Base-by-base conservation (phyloP, 257 asterid species). In the Avicennia marina region DNA sequence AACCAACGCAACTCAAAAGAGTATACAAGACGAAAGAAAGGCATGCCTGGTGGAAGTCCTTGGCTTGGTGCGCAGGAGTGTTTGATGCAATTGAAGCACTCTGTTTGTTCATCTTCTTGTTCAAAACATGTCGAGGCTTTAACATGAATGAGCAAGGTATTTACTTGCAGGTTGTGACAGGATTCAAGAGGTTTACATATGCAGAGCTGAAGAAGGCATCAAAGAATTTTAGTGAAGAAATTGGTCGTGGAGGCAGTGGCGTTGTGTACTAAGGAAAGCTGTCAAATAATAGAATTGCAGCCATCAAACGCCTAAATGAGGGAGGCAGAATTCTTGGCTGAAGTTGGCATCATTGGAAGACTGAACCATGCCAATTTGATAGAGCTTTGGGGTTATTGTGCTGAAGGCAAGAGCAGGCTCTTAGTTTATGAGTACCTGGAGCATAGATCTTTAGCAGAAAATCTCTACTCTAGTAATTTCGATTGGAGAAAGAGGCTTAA, bases 161-260 rank as follows among this genome's bases (percentile, higher is more conserved):
- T 40, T 34, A 57, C 40, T n/a, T n/a, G n/a, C 75, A 68, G 25
- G 70, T 55, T 17, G 63, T 53, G 0, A 38, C 64, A 0, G 77
- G 79, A 15, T 78, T 78, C 68, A 65, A 72, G 62, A 62, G 51
- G 56, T 75, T 75, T 39, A 69, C 62, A 1, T 79, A 69, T 22
- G 60, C 57, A 1, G 75, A 72, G 75, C 75, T 75, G 1, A 75
- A 72, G 24, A 63, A 56, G 54, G 80, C 82, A 8, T 26, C 82
- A 1, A 11, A 29, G 1, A 63, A 69, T 60, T 75, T 78, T 71
- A 65, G 63, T 0, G 56, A 65, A 26, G 82, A 78, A 34, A 65
- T 75, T 11, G 85, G 79, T 5, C 63, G 66, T 29, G 77, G 85
- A 29, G 72, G 75, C 11, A 54, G 67, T 9, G 74, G 85, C 0